These are phyloP conservation scores for Mycena amicta DNA, from an alignment of 768 basidiomycete genomes.

Conservation along the genomic window DNA sequence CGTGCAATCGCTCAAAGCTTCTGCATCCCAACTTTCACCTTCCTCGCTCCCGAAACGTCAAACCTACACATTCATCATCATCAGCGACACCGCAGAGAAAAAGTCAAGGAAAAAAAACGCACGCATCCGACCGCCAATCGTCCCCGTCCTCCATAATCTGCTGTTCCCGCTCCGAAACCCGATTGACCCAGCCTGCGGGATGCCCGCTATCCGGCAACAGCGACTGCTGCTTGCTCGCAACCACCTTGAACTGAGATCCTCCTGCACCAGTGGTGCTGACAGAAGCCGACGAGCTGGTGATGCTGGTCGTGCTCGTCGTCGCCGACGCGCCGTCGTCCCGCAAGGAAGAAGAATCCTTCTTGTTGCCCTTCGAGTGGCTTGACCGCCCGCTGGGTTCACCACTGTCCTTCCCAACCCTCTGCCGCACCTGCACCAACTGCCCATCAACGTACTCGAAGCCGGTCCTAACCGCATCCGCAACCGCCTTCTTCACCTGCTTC, in stretches of 20 bases:
- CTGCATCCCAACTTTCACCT: too few relatives aligned
- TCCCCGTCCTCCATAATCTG: conserved; percentile 31
- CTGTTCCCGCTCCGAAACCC: conserved; percentile 45
- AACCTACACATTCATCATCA: too few relatives aligned
- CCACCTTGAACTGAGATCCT: conserved; percentile 78
- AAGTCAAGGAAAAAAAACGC: too few relatives aligned
- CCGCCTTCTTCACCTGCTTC: conserved; percentile 58
- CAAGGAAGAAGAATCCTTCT: conserved; percentile 35
- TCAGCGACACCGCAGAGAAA: too few relatives aligned
- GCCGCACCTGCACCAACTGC: conserved; percentile 86
- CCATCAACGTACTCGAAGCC: conserved; percentile 88
- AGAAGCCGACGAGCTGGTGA: not conserved
- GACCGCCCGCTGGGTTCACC: conserved; percentile 20
- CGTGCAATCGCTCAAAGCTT: too few relatives aligned
- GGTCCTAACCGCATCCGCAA: conserved; percentile 70
- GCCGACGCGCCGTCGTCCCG: conserved; percentile 31
- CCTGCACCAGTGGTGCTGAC: not conserved
- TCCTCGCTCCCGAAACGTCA: too few relatives aligned
- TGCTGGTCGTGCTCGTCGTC: not conserved
- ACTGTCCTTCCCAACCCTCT: conserved; percentile 70
- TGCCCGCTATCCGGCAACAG: conserved; percentile 65
- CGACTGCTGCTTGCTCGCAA: conserved; percentile 69
- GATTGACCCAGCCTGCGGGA: conserved; percentile 74
- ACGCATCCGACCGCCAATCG: conserved; percentile 51
- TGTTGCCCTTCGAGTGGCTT: conserved; percentile 39